Percentiles rank a stretch among this genome's conserved stretches.
These are phyloP conservation scores for Clarireedia monteithiana DNA, from an alignment of 2,329 filamentous ascomycete genomes.

Conservation along the genomic window DNA sequence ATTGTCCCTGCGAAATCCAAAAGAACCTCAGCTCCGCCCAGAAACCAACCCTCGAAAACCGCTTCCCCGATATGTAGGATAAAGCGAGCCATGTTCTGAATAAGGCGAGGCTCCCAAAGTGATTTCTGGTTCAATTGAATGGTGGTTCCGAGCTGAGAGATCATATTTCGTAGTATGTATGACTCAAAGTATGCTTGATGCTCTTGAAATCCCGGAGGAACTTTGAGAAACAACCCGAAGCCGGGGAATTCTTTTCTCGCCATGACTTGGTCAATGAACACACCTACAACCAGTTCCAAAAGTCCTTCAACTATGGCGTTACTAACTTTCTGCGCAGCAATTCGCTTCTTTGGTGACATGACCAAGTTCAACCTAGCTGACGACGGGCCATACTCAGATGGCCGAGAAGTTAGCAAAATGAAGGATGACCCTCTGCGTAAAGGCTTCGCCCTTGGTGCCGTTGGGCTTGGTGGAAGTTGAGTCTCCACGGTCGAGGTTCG, in stretches of 20 bases:
- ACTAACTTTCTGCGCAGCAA: constrained; percentile 44
- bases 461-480: constrained; percentile 37
- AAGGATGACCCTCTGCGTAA: constrained; percentile 84
- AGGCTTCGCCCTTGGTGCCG: constrained; percentile 45
- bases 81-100: constrained; percentile 82
- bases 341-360: constrained; percentile 50
- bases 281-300: constrained; percentile 66
- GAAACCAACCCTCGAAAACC: constrained; percentile 93
- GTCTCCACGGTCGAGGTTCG: constrained; percentile 58
- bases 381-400: constrained; percentile 48
- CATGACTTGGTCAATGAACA: constrained; percentile 82
- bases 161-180: constrained; percentile 69
- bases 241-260: constrained; percentile 85
- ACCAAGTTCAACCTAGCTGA: constrained; percentile 56
- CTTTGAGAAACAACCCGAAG: constrained; percentile 76
- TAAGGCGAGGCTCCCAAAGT: constrained; percentile 70
- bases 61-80: constrained; percentile 77
- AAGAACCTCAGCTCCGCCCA: constrained; percentile 75
- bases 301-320: constrained; percentile 69
- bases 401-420: constrained; percentile 71
- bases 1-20: constrained; percentile 81
- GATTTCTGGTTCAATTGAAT: constrained; percentile 65
- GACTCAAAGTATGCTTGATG: constrained; percentile 95
- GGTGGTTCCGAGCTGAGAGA: constrained; percentile 61
- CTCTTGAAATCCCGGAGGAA: constrained; percentile 87